Evolutionary conservation across 805 yeast species (phyloP).

Genomic region (Yueomyces sinensis): DNA sequence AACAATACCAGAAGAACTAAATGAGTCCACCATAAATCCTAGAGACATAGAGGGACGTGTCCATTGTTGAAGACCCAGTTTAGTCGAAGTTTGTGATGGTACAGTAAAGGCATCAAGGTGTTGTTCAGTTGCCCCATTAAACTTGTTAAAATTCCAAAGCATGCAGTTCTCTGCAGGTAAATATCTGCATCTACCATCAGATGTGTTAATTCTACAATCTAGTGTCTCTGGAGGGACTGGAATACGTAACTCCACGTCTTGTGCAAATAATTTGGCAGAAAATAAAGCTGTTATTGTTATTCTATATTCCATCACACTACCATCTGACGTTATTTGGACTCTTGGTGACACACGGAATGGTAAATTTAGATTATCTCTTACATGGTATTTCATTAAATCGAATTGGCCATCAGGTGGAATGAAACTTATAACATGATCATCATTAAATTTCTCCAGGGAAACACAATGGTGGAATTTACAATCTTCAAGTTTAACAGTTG

Average conservation of each 20-base stretch:
- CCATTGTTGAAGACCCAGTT: constrained; percentile 32
- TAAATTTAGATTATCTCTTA: constrained; percentile 42
- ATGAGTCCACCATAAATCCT: constrained; percentile 58
- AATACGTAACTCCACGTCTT: constrained; percentile 47
- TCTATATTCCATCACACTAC: constrained; percentile 38
- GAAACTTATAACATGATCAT: constrained; percentile 51
- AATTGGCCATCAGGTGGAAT: constrained; percentile 83
- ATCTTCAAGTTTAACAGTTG: constrained; percentile 51
- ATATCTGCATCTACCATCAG: constrained; percentile 58
- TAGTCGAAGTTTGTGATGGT: constrained; percentile 16
- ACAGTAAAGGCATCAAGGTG: constrained; percentile 45
- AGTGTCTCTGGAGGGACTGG: constrained; percentile 59
- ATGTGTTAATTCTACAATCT: constrained; percentile 30
- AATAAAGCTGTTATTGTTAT: constrained; percentile 52
- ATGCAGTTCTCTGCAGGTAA: constrained; percentile 51
- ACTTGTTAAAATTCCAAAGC: constrained; percentile 58
- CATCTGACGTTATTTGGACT: constrained; percentile 30
- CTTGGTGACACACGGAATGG: constrained; percentile 61
- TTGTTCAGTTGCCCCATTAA: constrained; percentile 53
- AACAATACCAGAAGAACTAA: constrained; percentile 60
- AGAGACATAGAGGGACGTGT: constrained; percentile 64
- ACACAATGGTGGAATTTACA: constrained; percentile 85
- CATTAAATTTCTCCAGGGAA: constrained; percentile 52
- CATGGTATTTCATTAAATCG: constrained; percentile 66
- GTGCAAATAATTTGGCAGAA: constrained; percentile 44